A percentile compares a stretch with the other conserved stretches of the same genome.
Evolutionary conservation across 345 rosid species (phyloP).

Genomic region (Gossypium raimondii): DNA sequence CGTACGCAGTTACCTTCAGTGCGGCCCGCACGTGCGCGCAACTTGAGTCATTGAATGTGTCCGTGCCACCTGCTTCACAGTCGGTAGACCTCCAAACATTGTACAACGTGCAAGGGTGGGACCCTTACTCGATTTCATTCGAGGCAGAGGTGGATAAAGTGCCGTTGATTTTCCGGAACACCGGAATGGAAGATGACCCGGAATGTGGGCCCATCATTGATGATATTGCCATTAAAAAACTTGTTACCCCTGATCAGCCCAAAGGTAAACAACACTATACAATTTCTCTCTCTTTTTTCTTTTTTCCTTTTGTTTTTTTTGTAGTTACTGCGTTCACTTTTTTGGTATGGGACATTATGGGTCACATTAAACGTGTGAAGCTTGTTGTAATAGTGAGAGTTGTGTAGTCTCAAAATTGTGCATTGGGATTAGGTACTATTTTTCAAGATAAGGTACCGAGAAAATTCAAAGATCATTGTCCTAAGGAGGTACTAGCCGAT

Average conservation of each 20-base stretch:
- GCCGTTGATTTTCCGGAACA: constrained; percentile 58
- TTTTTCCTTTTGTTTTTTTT: too few species aligned
- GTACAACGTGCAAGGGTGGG: constrained; percentile 96
- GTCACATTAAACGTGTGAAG: neutral
- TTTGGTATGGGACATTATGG: neutral
- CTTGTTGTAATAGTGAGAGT: neutral
- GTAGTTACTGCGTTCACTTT: neutral
- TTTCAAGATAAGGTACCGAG: neutral
- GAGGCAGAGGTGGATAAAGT: constrained; percentile 63
- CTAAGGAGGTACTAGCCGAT: neutral
- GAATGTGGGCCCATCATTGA: constrained; percentile 97
- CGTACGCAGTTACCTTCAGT: constrained; percentile 83
- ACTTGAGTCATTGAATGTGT: constrained; percentile 85
- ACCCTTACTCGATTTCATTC: constrained; percentile 91
- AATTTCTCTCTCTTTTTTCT: neutral
- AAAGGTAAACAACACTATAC: constrained; percentile 42
- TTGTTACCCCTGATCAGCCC: constrained; percentile 62
- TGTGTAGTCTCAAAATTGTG: neutral
- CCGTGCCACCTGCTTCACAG: constrained; percentile 71
- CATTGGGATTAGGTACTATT: neutral
- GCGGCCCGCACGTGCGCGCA: constrained; percentile 99
- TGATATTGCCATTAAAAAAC: constrained; percentile 82
- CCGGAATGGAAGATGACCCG: constrained; percentile 99
- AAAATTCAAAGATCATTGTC: neutral
- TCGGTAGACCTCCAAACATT: constrained; percentile 85